Base-by-base conservation (phyloP, 306 rosid species). In the Alnus glutinosa region DNA sequence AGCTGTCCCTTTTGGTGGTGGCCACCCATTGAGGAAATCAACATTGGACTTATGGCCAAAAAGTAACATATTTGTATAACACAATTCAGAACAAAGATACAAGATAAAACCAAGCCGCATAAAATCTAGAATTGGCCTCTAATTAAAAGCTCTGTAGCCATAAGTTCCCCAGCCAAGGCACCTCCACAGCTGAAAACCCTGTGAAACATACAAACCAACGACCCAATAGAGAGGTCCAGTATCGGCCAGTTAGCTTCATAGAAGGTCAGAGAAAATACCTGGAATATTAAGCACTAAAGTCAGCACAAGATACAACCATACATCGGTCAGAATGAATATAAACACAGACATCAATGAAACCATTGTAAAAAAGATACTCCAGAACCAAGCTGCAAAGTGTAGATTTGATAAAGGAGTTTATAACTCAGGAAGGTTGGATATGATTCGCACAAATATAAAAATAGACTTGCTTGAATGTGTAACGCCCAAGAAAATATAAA, bases 261-360 rank as follows among this genome's bases (percentile, higher is more conserved):
- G 94, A 93, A 88, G 92, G 97, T 95, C 97, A 95, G 89, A 95
- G 94, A 92, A 91, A 93, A 91, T 95, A 95, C 98, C 99, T 92
- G 99, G 93, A 94, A 95, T 87, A 89, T 86, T 70, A 77, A 91
- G 94, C 87, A 92, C 77, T 74, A 82, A 78, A 81, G 93, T 93
- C 91, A 91, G 96, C 82, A 58, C 78, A 82, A 81, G 75, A 79
- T 75, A 79, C 69, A 28, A 48, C 52, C 62, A 51, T 36, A 39
- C 37, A 80, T 59, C 54, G 16, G 39, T 37, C 49, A 8, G 39
- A n/a, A 39, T 67, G 12, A 23, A 15, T 16, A 42, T 57, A 84
- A 77, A 77, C 23, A 16, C 28, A 75, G 48, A 39, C 46, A 73
- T 52, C 71, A 68, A 52, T 67, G 79, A 3, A 78, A 75, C 67